Conservation (phyloP, 352 stramenopile genomes). For the Thalassiosira exigua region DNA sequence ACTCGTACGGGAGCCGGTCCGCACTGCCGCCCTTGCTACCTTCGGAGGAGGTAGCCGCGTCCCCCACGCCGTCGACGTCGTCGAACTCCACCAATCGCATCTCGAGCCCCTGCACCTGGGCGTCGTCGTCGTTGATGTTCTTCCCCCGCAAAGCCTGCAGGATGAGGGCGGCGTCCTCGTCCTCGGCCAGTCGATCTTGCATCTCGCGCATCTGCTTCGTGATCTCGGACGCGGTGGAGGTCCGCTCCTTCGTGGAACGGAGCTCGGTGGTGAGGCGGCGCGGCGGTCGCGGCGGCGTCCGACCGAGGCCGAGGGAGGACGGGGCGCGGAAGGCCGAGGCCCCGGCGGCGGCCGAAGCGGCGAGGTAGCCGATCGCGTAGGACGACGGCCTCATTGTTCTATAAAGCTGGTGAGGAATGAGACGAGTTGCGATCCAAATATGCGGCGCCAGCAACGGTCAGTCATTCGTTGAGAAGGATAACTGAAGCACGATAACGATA, state of each 20-base stretch:
- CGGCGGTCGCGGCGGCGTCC: not conserved
- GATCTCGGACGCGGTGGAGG: slow-evolving; percentile 46
- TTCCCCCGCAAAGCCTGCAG: slow-evolving; percentile 78
- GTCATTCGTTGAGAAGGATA: no score
- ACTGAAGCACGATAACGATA: no score
- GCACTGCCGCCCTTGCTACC: not conserved
- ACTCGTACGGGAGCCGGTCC: slow-evolving; percentile 74
- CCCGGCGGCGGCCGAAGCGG: not conserved
- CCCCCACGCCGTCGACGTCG: slow-evolving; percentile 25
- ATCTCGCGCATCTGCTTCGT: slow-evolving; percentile 74
- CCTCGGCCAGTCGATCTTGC: slow-evolving; percentile 65
- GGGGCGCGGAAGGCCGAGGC: slow-evolving; percentile 10
- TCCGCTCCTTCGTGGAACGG: slow-evolving; percentile 30
- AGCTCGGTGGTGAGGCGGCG: not conserved
- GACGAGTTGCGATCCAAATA: no score
- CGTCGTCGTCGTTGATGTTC: slow-evolving; percentile 85
- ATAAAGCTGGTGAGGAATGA: no score
- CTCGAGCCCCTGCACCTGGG: slow-evolving; percentile 63
- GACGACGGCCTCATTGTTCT: slow-evolving; percentile 37
- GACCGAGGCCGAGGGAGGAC: not conserved
- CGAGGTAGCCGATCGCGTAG: slow-evolving; percentile 15
- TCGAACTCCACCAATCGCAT: slow-evolving; percentile 80
- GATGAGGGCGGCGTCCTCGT: slow-evolving; percentile 76
- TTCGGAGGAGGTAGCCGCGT: not conserved
- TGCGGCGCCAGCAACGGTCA: no score